phyloP scores from a whole-genome alignment of 345 rosid genomes.

The Eutrema japonicum region DNA sequence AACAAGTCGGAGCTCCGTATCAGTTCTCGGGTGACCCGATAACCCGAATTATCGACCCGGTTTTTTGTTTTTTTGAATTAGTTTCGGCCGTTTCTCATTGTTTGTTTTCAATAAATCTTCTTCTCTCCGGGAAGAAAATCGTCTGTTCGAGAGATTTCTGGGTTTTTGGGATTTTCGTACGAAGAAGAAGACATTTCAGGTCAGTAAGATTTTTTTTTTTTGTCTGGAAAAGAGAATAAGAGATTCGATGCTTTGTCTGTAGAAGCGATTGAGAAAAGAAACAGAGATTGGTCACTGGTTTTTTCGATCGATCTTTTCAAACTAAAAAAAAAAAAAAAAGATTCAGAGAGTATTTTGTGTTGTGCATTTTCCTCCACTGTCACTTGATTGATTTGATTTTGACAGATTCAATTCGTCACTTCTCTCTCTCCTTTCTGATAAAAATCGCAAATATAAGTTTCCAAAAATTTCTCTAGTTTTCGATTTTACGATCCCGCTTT shows the following conservation, averaged over 20 bases:
- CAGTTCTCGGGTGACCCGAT: slow-evolving; percentile 37
- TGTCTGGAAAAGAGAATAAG: slow-evolving; percentile 18
- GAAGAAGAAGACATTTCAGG: slow-evolving; percentile 33
- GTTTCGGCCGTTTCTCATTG: slow-evolving; percentile 7
- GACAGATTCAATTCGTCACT: slow-evolving; percentile 40
- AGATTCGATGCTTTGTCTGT: slow-evolving; percentile 31
- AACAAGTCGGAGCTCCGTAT: slow-evolving; percentile 44
- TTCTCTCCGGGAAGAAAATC: not conserved
- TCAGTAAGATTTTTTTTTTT: slow-evolving; percentile 19
- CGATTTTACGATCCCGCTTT: not conserved
- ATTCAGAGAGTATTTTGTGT: slow-evolving; percentile 12
- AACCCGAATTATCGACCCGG: slow-evolving; percentile 38
- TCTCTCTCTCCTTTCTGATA: not conserved
- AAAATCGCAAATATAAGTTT: not conserved
- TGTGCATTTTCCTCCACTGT: slow-evolving; percentile 9
- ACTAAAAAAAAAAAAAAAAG: slow-evolving; percentile 5
- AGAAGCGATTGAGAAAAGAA: slow-evolving; percentile 28
- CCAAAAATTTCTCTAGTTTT: not conserved
- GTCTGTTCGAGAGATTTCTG: not conserved
- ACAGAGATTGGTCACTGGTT: slow-evolving; percentile 30
- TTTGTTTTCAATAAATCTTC: not conserved
- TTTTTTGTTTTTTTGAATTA: not conserved
- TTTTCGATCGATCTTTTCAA: slow-evolving; percentile 44
- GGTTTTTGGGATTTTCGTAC: not conserved
- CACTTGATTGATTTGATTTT: slow-evolving; percentile 45